These are phyloP conservation scores for Ephemerocybe angulata DNA, from an alignment of 768 basidiomycete genomes.

Conservation along the genomic window DNA sequence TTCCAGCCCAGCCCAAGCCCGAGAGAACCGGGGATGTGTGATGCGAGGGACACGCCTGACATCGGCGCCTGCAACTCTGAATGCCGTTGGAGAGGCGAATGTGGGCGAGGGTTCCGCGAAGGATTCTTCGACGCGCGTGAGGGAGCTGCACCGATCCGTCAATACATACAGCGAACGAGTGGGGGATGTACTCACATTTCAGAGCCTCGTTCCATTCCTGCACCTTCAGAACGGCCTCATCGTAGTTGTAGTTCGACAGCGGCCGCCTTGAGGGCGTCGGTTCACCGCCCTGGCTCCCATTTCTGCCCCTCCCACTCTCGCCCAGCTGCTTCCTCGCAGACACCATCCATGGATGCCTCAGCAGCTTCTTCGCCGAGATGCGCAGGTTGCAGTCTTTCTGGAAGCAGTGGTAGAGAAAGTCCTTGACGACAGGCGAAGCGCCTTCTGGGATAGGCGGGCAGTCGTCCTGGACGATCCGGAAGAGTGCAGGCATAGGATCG, in stretches of 20 bases:
- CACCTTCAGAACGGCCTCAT: constrained; percentile 90
- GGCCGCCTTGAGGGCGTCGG: constrained; percentile 36
- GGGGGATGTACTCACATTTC: constrained; percentile 55
- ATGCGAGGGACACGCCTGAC: constrained; percentile 23
- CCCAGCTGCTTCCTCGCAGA: constrained; percentile 73
- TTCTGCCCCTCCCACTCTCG: constrained; percentile 35
- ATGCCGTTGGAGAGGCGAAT: constrained; percentile 44
- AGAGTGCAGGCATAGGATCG: constrained; percentile 97
- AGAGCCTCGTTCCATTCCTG: constrained; percentile 99
- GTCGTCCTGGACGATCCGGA: constrained; percentile 98
- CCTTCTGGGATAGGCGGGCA: constrained; percentile 95
- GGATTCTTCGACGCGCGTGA: constrained; percentile 71
- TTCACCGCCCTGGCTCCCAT: constrained; percentile 33
- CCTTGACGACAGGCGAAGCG: constrained; percentile 90
- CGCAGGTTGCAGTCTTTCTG: constrained; percentile 96
- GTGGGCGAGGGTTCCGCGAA: constrained; percentile 43
- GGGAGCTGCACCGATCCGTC: constrained; percentile 46
- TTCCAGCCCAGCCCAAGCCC: constrained; percentile 30
- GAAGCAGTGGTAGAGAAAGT: constrained; percentile 96
- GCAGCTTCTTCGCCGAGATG: constrained; percentile 88
- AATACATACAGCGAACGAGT: constrained; percentile 11
- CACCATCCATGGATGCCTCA: constrained; percentile 95
- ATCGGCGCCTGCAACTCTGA: constrained; percentile 29
- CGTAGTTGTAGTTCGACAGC: constrained; percentile 78
- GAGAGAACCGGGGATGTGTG: constrained; percentile 26